Percentiles rank a stretch among this genome's conserved stretches.
phyloP scores from a whole-genome alignment of 768 basidiomycete species.

The Xerocomellus intermedius region DNA sequence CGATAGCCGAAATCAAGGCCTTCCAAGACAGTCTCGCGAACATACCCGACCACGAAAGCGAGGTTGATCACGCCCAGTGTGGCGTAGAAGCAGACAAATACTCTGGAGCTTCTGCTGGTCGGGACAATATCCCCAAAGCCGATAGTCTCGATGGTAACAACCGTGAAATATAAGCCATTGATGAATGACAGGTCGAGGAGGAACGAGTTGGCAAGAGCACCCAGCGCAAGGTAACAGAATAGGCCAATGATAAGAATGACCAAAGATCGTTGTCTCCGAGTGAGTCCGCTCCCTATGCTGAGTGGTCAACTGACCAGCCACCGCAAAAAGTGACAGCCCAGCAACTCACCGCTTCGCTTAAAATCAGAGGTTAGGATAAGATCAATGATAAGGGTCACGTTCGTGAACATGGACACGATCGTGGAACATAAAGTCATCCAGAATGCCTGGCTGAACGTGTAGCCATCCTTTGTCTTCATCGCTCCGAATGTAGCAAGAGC shows the following conservation, averaged over 20 bases:
- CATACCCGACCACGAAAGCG: conserved; percentile 60
- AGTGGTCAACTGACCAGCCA: not conserved
- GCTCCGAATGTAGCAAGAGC: conserved; percentile 62
- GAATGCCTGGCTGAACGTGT: conserved; percentile 67
- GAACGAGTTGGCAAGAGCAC: conserved; percentile 57
- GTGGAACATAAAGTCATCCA: conserved; percentile 83
- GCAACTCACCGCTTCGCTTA: conserved; percentile 51
- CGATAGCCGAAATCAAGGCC: conserved; percentile 65
- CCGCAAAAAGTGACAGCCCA: not conserved
- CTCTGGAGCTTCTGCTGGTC: conserved; percentile 44
- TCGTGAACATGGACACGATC: conserved; percentile 59
- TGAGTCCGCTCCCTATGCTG: conserved; percentile 68
- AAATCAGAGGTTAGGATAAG: conserved; percentile 60
- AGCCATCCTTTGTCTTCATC: conserved; percentile 55
- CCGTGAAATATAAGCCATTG: conserved; percentile 74
- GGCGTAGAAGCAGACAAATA: conserved; percentile 60
- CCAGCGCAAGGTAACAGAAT: conserved; percentile 70
- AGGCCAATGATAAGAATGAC: conserved; percentile 76
- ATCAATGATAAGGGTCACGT: conserved; percentile 66
- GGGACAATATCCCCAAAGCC: conserved; percentile 79
- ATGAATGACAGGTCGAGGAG: conserved; percentile 58
- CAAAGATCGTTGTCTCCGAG: conserved; percentile 75
- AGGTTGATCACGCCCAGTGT: conserved; percentile 62
- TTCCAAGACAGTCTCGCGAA: conserved; percentile 72
- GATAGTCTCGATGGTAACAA: conserved; percentile 70